Base-by-base conservation (phyloP, 2,329 filamentous ascomycete species). In the Xylaria hypoxylon region DNA sequence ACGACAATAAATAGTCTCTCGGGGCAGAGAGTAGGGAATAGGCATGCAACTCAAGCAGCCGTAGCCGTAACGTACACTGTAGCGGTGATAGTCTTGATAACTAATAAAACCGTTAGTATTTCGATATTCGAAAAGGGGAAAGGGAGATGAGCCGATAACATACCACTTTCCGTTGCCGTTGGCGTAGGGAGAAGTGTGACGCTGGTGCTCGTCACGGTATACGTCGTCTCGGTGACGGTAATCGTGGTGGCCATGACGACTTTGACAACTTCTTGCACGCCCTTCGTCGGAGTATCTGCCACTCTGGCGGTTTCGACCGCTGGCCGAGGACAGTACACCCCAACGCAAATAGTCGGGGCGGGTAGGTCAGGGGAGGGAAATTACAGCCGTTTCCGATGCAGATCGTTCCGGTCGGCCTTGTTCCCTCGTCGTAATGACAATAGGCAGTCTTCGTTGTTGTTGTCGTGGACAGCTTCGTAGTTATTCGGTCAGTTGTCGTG, bases 181-280 rank as follows among this genome's bases (percentile, higher is more conserved):
- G 65, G 53, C 0, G 74, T 73, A 1, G 77, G 76, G 5, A 78
- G 62, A 0, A 77, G 77, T 2, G 79, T 80, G 19, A 77, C 65
- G 6, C 71, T 69, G 0, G 72, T 74, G 26, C 68, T 71, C 2
- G 74, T 75, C 13, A 73, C 68, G 1, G 73, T 75, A 24, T 67
- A 70, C 17, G 73, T 74, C n/a, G 78, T 80, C 67, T 77, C 76
- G 2, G 78, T 81, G 33, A 80, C 74, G 0, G 79, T 81, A 22
- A 79, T 74, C 0, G 78, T 80, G 10, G 76, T 75, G 8, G 77
- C 75, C 40, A 75, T 74, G 51, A 78, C 70, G 10, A 73, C 55
- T 17, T 48, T 67, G 62, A 65, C 67, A 22, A 53, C 45, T 15
- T 64, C 38, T 28, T 62, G 10, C 2, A 45, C 53, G 3, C 5